A percentile compares a stretch with the other conserved stretches of the same genome.
These are phyloP conservation scores for Zygnema cylindricum DNA, from an alignment of 139 green algal species.

Conservation along the genomic window DNA sequence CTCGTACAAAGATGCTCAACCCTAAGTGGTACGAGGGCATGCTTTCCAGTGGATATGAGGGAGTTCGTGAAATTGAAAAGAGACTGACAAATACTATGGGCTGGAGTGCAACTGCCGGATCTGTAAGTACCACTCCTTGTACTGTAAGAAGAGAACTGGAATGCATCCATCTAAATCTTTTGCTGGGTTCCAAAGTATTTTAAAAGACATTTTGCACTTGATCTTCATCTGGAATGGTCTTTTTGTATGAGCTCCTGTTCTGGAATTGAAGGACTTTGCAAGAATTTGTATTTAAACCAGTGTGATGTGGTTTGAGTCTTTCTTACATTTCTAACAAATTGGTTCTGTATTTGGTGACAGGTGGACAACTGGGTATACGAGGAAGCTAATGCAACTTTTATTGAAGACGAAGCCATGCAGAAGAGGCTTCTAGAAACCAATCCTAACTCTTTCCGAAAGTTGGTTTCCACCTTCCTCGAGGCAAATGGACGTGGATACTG, in stretches of 20 bases:
- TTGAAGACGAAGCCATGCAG: constrained; percentile 95
- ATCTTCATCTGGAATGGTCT: too few species aligned
- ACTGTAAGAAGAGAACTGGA: too few species aligned
- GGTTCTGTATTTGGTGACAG: constrained; percentile 22
- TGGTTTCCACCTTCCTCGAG: constrained; percentile 97
- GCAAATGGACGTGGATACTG: constrained; percentile 96
- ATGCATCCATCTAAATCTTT: too few species aligned
- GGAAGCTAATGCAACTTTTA: constrained; percentile 96
- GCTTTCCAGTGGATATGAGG: constrained; percentile 93
- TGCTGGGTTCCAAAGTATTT: too few species aligned
- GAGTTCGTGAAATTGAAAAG: constrained; percentile 99
- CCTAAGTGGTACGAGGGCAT: constrained; percentile 99
- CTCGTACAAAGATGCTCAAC: constrained; percentile 99
- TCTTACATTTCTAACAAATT: too few species aligned
- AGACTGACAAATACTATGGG: constrained; percentile 99
- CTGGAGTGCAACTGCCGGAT: constrained; percentile 87
- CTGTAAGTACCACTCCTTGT: constrained; percentile 14
- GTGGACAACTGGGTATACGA: constrained; percentile 99
- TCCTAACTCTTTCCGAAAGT: constrained; percentile 93
- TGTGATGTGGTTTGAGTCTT: too few species aligned
- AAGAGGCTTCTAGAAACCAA: constrained; percentile 95
- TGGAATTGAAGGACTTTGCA: too few species aligned
- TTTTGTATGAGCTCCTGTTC: too few species aligned
- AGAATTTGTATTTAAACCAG: too few species aligned
- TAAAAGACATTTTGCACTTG: too few species aligned